Evolutionary conservation across 192 early-diverging fungal genomes (phyloP), one percentile per base, ranked within the genome.

Genomic region (Podila clonocystis): DNA sequence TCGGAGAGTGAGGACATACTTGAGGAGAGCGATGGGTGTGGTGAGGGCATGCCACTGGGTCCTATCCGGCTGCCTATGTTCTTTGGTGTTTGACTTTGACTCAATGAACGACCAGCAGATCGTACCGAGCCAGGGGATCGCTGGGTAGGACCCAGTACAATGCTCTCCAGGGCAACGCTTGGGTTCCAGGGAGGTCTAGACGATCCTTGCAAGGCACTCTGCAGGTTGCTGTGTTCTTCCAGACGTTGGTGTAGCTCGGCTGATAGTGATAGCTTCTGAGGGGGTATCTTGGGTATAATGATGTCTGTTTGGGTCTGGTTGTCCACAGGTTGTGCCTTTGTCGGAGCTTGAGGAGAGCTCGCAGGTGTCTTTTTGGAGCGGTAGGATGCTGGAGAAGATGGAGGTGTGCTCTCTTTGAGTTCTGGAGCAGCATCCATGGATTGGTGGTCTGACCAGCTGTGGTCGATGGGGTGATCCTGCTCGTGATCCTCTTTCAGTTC

Each of bases 121-220:
- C 52, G 20, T 6, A 52, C 68, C 2, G 52, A 29, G 67, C 77
- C 73, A 31, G 70, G 9, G 0, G 77, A 80, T 45, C 70, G 70
- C 28, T 31, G n/a, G 15, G 38, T 0, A 52, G 73, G 29, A 17
- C 28, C 61, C 2, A 36, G 48, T 3, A 63, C 13, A 1, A 61
- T 19, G n/a, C 52, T 45, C 3, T 80, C 77, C 3, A 80, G 62
- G 0, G 77, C 66, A 1, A 80, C 77, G 31, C 77, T 80, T 1
- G 77, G 77, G 29, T 80, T 80, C 77, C 77, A 80, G 4, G 70
- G 66, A 11, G 77, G 77, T 29, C 77, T 70, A 3, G 49, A 38
- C 22, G 34, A 63, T 22, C 62, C 62, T 34, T 50, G 41, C 11
- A 31, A 55, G 9, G 19, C 57, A 7, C 49, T 79, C 61, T 77